Conservation (phyloP, 2,329 filamentous ascomycete species). For the Aureobasidium sp. region DNA sequence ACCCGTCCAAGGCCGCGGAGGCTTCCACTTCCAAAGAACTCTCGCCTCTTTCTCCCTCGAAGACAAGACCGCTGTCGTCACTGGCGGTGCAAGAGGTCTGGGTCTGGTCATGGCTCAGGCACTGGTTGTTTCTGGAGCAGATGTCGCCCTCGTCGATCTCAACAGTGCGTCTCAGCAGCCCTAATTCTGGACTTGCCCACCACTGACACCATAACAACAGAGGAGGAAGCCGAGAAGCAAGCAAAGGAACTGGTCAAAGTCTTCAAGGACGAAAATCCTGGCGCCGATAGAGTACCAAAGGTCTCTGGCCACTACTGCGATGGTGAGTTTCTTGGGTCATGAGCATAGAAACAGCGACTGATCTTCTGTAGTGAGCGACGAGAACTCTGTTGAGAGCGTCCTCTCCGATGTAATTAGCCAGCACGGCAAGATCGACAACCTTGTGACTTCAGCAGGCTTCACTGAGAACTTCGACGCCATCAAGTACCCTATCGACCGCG, state of each 20-base stretch:
- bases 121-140: conserved; percentile 77
- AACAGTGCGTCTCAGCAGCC: conserved; percentile 56
- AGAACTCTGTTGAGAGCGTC: conserved; percentile 66
- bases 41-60: conserved; percentile 81
- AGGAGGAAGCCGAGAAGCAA: conserved; percentile 74
- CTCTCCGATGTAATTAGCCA: conserved; percentile 57
- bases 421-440: conserved; percentile 79
- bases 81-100: conserved; percentile 80
- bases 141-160: conserved; percentile 87
- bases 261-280: conserved; percentile 73
- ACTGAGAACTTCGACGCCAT: conserved; percentile 93
- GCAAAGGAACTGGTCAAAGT: conserved; percentile 64
- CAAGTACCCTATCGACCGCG: conserved; percentile 80
- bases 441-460: conserved; percentile 95
- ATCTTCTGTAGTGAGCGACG: conserved; percentile 53
- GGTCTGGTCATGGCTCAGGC: conserved; percentile 91
- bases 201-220: conserved; percentile 34
- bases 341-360: neutral
- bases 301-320: conserved; percentile 88
- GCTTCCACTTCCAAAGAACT: conserved; percentile 75
- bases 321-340: conserved; percentile 10
- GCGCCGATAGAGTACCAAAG: conserved; percentile 63
- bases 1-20: conserved; percentile 67
- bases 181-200: neutral
- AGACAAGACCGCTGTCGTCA: conserved; percentile 74